A percentile compares a stretch with the other conserved stretches of the same genome.
Evolutionary conservation across 1,284 basidiomycete species (phyloP).

Genomic region (Porodaedalea pini): DNA sequence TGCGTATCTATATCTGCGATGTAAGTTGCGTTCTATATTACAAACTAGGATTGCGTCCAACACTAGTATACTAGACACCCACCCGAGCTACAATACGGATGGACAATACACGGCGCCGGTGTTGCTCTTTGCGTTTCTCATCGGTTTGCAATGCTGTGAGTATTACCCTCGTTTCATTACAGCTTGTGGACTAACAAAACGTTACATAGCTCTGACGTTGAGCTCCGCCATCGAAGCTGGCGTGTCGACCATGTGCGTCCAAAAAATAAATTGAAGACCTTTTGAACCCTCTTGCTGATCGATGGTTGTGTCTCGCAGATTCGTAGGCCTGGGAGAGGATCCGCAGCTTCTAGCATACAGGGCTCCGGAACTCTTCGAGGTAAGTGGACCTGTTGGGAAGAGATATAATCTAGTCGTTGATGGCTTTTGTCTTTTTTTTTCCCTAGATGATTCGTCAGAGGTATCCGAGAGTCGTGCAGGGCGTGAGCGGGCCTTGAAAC

Average conservation of each 20-base stretch:
- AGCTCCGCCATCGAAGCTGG: slow-evolving; percentile 74
- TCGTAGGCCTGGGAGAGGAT: slow-evolving; percentile 81
- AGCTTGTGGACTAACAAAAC: not conserved
- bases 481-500: slow-evolving; percentile 35
- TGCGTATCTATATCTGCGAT: slow-evolving; percentile 56
- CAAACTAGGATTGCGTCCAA: slow-evolving; percentile 17
- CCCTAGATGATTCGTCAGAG: slow-evolving; percentile 55
- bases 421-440: not conserved
- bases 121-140: slow-evolving; percentile 76
- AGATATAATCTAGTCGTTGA: not conserved
- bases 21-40: not conserved
- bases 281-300: slow-evolving; percentile 13
- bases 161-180: slow-evolving; percentile 19
- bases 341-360: slow-evolving; percentile 72
- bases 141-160: slow-evolving; percentile 71
- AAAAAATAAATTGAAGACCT: not conserved
- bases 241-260: slow-evolving; percentile 73
- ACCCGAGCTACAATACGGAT: slow-evolving; percentile 66
- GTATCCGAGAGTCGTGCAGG: slow-evolving; percentile 58
- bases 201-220: slow-evolving; percentile 53
- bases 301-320: slow-evolving; percentile 46
- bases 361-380: slow-evolving; percentile 67
- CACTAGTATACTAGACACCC: slow-evolving; percentile 46
- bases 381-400: slow-evolving; percentile 32
- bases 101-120: slow-evolving; percentile 79